Evolutionary conservation across 1,139 yeast species (phyloP).

Genomic region (Maudiozyma humilis): DNA sequence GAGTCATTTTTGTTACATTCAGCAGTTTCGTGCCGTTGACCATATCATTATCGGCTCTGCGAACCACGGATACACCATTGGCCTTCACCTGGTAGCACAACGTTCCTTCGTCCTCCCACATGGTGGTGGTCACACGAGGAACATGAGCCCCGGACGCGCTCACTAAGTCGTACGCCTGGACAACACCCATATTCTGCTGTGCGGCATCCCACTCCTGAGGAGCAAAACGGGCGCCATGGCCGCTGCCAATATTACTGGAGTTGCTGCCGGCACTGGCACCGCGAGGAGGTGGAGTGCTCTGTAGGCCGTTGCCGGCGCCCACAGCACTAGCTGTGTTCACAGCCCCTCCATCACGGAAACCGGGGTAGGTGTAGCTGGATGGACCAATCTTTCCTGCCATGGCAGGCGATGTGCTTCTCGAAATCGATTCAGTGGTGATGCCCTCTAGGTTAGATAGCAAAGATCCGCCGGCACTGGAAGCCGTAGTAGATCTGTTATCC

Average conservation of each 20-base stretch:
- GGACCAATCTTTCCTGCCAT: conserved; percentile 3
- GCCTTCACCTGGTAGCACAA: conserved; percentile 94
- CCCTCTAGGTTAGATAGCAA: background rate
- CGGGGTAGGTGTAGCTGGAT: conserved; percentile 11
- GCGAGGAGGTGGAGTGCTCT: background rate
- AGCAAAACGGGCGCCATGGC: background rate
- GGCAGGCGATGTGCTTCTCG: background rate
- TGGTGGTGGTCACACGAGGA: conserved; percentile 86
- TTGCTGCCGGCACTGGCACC: background rate
- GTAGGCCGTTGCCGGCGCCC: background rate
- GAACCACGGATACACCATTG: conserved; percentile 79
- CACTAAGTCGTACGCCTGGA: conserved; percentile 6
- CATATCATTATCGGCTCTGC: conserved; percentile 89
- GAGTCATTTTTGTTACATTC: conserved; percentile 89
- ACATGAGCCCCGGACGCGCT: background rate
- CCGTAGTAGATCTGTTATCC: conserved; percentile 1
- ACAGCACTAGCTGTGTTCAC: background rate
- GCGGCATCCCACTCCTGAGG: conserved; percentile 5
- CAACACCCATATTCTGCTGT: conserved; percentile 7
- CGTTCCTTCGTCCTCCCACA: conserved; percentile 97
- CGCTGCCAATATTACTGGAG: conserved; percentile 4
- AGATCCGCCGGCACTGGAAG: background rate
- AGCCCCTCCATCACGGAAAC: conserved; percentile 8
- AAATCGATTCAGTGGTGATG: conserved; percentile 1
- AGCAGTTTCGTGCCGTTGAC: conserved; percentile 88